phyloP scores from a whole-genome alignment of 75 land plant genomes.

The Adiantum capillusveneris region DNA sequence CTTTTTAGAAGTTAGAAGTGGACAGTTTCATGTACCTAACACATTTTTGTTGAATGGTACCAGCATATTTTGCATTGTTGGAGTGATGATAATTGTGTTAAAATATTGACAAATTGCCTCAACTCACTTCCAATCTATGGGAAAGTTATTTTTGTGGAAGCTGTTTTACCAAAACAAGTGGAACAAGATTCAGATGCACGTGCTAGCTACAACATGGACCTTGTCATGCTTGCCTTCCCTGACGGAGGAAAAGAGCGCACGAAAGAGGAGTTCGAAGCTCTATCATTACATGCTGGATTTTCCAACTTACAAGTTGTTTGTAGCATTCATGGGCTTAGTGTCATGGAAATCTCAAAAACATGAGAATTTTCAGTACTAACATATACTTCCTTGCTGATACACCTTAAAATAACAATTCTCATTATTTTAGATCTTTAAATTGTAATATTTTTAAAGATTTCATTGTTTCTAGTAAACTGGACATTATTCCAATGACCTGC shows the following conservation, averaged over 20 bases:
- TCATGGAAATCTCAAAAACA: conserved; percentile 67
- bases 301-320: conserved; percentile 1
- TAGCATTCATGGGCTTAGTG: conserved; percentile 26
- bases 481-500: no score
- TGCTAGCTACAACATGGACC: conserved; percentile 22
- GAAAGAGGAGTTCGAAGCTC: conserved; percentile 19
- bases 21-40: no score
- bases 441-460: no score
- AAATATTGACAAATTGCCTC: conserved; percentile 41
- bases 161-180: conserved; percentile 13
- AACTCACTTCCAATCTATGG: conserved; percentile 40
- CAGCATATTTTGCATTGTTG: conserved; percentile 55
- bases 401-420: no score
- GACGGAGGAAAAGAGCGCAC: conserved; percentile 49
- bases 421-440: no score
- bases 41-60: no score
- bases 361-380: no score
- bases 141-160: conserved; percentile 42
- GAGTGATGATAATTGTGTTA: conserved; percentile 47
- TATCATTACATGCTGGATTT: conserved; percentile 41
- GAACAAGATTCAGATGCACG: conserved; percentile 5
- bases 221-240: conserved; percentile 45
- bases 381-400: no score
- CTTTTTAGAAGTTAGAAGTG: no score
- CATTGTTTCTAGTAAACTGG: no score